Percentiles rank a stretch among this genome's conserved stretches.
phyloP scores from a whole-genome alignment of 1,284 basidiomycete genomes.

The Cutaneotrichosporon cyanovorans region DNA sequence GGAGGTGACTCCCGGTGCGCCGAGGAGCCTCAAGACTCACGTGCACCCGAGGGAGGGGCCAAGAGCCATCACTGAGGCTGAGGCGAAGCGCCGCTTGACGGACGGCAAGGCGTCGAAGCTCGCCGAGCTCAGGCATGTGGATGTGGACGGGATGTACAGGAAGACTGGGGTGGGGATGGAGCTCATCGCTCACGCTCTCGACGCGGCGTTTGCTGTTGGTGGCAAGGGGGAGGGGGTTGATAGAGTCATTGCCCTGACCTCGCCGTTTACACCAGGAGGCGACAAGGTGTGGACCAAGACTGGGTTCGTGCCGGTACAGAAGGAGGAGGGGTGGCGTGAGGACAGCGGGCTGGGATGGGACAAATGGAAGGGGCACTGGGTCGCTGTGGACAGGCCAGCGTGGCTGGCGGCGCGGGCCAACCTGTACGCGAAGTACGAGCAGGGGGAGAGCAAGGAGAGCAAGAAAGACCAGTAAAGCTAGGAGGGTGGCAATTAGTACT shows the following conservation, averaged over 20 bases:
- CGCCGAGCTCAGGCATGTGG: conserved; percentile 68
- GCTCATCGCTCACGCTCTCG: conserved; percentile 55
- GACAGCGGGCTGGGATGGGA: conserved; percentile 8
- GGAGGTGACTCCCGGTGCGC: conserved; percentile 12
- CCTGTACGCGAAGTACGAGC: neutral
- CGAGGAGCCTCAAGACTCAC: neutral
- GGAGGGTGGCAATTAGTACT: too few species aligned
- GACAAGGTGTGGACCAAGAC: conserved; percentile 48
- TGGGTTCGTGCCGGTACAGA: conserved; percentile 48
- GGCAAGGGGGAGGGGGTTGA: neutral
- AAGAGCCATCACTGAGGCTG: too few species aligned
- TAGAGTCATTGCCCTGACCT: conserved; percentile 50
- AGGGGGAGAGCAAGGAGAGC: neutral
- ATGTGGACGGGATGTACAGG: conserved; percentile 60
- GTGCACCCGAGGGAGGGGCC: neutral
- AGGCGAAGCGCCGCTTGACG: too few species aligned
- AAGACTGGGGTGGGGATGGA: conserved; percentile 57
- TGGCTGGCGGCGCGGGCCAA: conserved; percentile 8
- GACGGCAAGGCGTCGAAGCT: conserved; percentile 22
- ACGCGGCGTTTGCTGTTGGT: conserved; percentile 51
- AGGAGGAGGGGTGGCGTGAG: neutral
- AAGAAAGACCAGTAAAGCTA: neutral
- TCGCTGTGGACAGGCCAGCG: conserved; percentile 9
- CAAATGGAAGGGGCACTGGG: conserved; percentile 16
- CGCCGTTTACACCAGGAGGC: conserved; percentile 47